Evolutionary conservation across 805 yeast species (phyloP), one percentile per base, ranked within the genome.

Genomic region (Metschnikowia lunata): DNA sequence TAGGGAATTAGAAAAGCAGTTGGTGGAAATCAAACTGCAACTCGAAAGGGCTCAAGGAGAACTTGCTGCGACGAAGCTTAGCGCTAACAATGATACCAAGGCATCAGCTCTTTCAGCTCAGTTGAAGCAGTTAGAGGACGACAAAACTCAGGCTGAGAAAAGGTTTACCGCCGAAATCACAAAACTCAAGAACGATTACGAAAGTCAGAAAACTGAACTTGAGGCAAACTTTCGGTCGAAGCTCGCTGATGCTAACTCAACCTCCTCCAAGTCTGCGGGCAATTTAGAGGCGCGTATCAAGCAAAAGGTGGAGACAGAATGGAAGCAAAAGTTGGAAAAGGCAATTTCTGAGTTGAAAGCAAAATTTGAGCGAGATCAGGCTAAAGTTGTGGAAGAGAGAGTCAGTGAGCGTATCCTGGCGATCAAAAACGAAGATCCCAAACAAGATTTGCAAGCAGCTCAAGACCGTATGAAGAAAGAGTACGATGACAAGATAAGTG

Each of bases 321-420:
- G 48, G 45, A 45, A 52, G 39, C 39, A 45, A 6, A 61, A 58
- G 34, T 43, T 55, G 36, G 56, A 58, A 45, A 47, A 51, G 23
- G 39, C 52, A 8, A 40, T 56, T 13, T 42, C 57, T 34, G 48
- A 51, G 26, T 49, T 57, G 26, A 54, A 57, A 44, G 62, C 62
- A 8, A 66, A 69, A 42, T 63, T 77, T 54, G 71, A 72, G 43
- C 60, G 57, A 34, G 71, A 64, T 30, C 56, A 60, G 27, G 34
- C 39, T 6, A 29, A 47, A 8, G 39, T 33, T 11, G 51, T 51
- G 4, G 45, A 46, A 30, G 37, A 30, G 12, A 35, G 42, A 28
- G 44, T 50, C 38, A 62, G 65, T 51, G 60, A 56, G 40, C 53
- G 42, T 11, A 40, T 51, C 14, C 32, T 31, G 26, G 26, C 36